Evolutionary conservation across 2,329 filamentous ascomycete species (phyloP).

Genomic region (Neonectria ditissima): DNA sequence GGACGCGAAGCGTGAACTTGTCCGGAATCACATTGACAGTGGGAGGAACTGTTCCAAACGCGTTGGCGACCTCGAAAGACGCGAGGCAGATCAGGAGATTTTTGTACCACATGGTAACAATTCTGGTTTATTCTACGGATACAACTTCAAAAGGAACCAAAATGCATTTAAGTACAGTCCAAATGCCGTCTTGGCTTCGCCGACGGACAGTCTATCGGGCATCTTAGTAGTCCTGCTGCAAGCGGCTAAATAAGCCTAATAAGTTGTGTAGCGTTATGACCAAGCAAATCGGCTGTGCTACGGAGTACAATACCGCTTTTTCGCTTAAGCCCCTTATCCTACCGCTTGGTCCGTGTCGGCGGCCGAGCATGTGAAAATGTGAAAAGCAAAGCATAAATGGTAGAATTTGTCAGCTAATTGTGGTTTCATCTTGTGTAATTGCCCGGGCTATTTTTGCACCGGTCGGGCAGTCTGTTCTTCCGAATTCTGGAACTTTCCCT

Average conservation of each 20-base stretch:
- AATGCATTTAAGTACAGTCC: background rate
- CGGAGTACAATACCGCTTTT: background rate
- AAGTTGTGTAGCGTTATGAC: background rate
- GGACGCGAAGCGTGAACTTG: background rate
- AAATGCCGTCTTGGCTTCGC: no score
- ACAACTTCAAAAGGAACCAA: background rate
- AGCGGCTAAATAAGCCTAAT: no score
- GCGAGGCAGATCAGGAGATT: background rate
- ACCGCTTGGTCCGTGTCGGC: background rate
- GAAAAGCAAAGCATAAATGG: no score
- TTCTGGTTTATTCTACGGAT: background rate
- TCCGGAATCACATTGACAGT: background rate
- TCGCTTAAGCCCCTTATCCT: no score
- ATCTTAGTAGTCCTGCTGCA: no score
- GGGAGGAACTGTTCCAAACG: background rate
- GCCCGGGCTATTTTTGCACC: background rate
- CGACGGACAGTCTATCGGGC: background rate
- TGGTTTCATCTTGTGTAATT: background rate
- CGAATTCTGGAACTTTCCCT: no score
- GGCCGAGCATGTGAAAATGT: no score
- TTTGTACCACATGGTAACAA: background rate
- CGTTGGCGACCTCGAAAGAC: background rate
- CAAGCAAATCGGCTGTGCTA: background rate
- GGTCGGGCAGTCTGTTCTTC: no score
- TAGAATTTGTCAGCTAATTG: background rate